Evolutionary conservation across 306 rosid genomes (phyloP).

Genomic region (Rosa rugosa): DNA sequence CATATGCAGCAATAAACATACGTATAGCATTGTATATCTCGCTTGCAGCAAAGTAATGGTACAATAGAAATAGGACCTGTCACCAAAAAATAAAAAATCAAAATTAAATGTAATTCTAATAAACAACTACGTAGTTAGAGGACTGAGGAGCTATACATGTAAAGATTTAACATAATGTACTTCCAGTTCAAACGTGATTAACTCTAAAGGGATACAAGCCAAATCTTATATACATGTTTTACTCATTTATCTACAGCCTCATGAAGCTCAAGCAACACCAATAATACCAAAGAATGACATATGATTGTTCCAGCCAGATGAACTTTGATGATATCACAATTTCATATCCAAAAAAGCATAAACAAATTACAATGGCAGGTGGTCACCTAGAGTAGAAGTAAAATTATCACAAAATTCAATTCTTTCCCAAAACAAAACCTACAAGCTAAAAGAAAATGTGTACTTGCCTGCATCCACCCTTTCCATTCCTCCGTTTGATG

Average conservation of each 20-base stretch:
- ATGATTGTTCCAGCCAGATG: not conserved
- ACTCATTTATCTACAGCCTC: not conserved
- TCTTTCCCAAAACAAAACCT: constrained; percentile 10
- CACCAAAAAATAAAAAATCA: constrained; percentile 1
- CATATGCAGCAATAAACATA: constrained; percentile 96
- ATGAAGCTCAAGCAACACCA: not conserved
- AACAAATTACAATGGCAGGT: not conserved
- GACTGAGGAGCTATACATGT: not conserved
- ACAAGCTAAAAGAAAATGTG: constrained; percentile 19
- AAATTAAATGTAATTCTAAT: not conserved
- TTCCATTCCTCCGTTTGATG: constrained; percentile 99
- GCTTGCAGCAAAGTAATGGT: constrained; percentile 93
- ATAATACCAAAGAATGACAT: not conserved
- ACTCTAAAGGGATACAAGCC: not conserved
- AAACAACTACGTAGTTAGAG: not conserved
- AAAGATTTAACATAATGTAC: not conserved
- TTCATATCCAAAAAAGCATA: not conserved
- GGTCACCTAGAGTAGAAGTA: constrained; percentile 4
- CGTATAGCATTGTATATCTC: constrained; percentile 99
- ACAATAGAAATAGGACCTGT: constrained; percentile 95
- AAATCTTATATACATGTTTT: not conserved
- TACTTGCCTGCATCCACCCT: constrained; percentile 99
- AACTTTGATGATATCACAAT: not conserved
- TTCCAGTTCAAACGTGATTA: not conserved
- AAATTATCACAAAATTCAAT: not conserved